Percentiles rank a stretch among this genome's conserved stretches.
Conservation (phyloP, 129 eudicot genomes). For the Flaveria brownii region DNA sequence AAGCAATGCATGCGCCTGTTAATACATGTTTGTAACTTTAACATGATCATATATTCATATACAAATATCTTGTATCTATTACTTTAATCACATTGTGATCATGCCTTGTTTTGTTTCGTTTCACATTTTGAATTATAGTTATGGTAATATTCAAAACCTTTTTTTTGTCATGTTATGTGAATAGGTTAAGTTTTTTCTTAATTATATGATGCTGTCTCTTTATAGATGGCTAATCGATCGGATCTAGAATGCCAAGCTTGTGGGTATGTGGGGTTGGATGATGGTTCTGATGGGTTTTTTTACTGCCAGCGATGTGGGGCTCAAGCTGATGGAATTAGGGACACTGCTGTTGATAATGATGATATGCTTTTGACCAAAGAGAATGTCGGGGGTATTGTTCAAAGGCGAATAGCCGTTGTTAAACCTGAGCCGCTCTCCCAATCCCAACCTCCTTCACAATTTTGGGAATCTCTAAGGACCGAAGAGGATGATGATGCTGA, state of each 20-base stretch:
- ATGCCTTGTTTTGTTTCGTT: neutral
- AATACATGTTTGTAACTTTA: neutral
- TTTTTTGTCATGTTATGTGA: neutral
- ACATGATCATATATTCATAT: neutral
- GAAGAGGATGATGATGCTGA: constrained; percentile 18
- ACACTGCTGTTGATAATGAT: constrained; percentile 53
- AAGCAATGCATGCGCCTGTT: neutral
- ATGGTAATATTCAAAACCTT: neutral
- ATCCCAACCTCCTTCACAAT: constrained; percentile 52
- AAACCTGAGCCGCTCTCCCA: constrained; percentile 42
- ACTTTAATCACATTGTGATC: neutral
- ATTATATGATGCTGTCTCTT: constrained; percentile 2
- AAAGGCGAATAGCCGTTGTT: constrained; percentile 32
- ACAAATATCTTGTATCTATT: neutral
- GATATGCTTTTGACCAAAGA: constrained; percentile 37
- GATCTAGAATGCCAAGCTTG: constrained; percentile 48
- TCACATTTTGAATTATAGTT: neutral
- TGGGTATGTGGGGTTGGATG: constrained; percentile 47
- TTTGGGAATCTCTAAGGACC: constrained; percentile 45
- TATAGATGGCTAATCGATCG: constrained; percentile 37
- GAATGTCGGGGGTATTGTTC: constrained; percentile 28
- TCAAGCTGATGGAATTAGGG: constrained; percentile 55
- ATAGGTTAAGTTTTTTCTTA: neutral
- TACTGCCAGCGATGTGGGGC: constrained; percentile 64
- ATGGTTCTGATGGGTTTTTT: constrained; percentile 60